Conservation (phyloP, 345 rosid species). For the Eucalyptus sp. region DNA sequence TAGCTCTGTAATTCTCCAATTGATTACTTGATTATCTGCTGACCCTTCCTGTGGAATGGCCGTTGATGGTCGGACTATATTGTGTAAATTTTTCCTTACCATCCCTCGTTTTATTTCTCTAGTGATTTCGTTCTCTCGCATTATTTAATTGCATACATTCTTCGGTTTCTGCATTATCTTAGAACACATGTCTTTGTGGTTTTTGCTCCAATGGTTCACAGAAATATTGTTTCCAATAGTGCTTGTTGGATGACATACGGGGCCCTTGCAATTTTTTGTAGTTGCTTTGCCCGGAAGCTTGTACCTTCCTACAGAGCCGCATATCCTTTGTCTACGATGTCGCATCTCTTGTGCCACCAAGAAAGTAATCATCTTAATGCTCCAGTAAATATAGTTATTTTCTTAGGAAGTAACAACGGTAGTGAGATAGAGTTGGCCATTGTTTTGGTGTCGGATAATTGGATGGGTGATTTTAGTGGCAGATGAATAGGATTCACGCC, state of each 20-base stretch:
- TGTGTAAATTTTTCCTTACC: background rate
- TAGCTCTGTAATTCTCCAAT: too few species aligned
- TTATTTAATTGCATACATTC: too few species aligned
- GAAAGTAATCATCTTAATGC: too few species aligned
- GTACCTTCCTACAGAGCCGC: accelerated
- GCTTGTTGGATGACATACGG: background rate
- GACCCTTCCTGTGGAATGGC: accelerated
- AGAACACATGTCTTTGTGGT: background rate
- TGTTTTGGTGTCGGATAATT: too few species aligned
- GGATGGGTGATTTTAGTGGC: too few species aligned
- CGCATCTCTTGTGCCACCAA: too few species aligned
- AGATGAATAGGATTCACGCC: too few species aligned
- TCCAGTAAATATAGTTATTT: too few species aligned
- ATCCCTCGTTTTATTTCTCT: accelerated
- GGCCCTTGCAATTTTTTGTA: background rate
- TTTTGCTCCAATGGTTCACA: background rate
- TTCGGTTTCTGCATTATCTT: accelerated
- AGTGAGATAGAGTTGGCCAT: too few species aligned
- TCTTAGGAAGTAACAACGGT: accelerated
- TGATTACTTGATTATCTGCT: background rate
- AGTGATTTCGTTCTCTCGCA: accelerated
- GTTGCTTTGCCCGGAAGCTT: background rate
- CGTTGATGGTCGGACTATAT: accelerated
- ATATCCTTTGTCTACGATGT: background rate
- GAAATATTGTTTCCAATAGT: background rate